Evolutionary conservation across 2,329 filamentous ascomycete genomes (phyloP), one percentile per base, ranked within the genome.

Genomic region (Fusarium hostae): DNA sequence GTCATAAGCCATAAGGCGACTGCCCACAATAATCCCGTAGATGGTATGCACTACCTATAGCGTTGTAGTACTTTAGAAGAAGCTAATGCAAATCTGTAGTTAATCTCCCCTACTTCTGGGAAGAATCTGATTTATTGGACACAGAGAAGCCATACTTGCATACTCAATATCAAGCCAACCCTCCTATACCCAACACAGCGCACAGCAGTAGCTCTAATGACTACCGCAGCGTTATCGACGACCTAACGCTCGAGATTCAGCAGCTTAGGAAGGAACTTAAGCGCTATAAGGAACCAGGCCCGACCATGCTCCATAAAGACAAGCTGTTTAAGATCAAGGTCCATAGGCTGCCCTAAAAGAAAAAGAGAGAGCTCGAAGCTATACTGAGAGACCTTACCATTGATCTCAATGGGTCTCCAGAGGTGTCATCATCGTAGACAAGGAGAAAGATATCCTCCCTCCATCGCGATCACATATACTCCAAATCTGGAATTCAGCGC

Each of bases 271-370:
- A 91, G 72, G 89, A 90, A 75, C 76, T 97, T 59, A 91, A 88
- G 75, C 90, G 88, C 57, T 93, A 93, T 68, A 91, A 92, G 78
- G 89, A 89, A 70, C 82, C 88, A 34, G 89, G 91, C 2, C 89
- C 90, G 22, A 86, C 90, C 41, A 87, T 91, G 68, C 81, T 95
- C 54, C 87, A 90, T 37, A 89, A 91, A 52, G 93, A 96, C 32
- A 94, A 93, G 77, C 81, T 97, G 0, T 95, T 97, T 74, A 94
- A 97, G 78, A 89, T 97, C 68, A 91, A 93, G 73, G 87, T 95
- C 30, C 93, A 96, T 74, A 89, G 91, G 1, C 81, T 97, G 44
- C 88, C 92, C 0, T 85, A 89, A 48, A 86, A 88, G 51, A 95
- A 94, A 82, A 94, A 92, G 80, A 86, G 90, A 61, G 93, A 96